phyloP scores from a whole-genome alignment of 2,329 filamentous ascomycete genomes.

The Trichoderma breve region DNA sequence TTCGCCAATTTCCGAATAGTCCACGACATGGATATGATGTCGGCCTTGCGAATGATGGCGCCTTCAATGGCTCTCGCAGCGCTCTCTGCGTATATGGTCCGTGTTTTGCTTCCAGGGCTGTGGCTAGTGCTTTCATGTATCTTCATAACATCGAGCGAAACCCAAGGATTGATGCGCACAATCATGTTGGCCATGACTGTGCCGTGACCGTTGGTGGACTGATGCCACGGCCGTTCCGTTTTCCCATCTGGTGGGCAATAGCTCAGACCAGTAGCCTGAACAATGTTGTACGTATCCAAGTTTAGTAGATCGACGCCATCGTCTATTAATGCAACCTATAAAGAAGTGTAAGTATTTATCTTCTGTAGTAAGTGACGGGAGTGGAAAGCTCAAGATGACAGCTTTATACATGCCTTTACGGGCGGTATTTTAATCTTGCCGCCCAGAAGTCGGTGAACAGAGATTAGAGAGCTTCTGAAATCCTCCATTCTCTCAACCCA shows the following conservation, averaged over 20 bases:
- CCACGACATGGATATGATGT: neutral
- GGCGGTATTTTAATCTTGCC: neutral
- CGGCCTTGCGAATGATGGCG: neutral
- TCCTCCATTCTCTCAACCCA: neutral
- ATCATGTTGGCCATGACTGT: constrained; percentile 10
- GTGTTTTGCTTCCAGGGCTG: neutral
- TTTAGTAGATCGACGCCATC: neutral
- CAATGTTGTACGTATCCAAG: neutral
- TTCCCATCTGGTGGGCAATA: neutral
- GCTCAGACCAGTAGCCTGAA: neutral
- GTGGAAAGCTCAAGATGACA: neutral
- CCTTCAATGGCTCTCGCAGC: neutral
- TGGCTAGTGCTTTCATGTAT: neutral
- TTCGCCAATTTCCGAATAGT: neutral
- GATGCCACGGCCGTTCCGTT: neutral
- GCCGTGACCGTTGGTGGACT: neutral
- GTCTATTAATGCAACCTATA: neutral
- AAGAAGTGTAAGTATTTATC: too few species aligned
- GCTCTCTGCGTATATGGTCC: neutral
- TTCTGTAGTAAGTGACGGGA: too few species aligned
- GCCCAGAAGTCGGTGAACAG: neutral
- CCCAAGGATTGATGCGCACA: neutral
- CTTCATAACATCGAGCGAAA: neutral
- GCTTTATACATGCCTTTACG: neutral
- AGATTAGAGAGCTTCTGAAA: neutral